Base-by-base conservation (phyloP, 2,329 filamentous ascomycete species). In the Exophiala bonariae region DNA sequence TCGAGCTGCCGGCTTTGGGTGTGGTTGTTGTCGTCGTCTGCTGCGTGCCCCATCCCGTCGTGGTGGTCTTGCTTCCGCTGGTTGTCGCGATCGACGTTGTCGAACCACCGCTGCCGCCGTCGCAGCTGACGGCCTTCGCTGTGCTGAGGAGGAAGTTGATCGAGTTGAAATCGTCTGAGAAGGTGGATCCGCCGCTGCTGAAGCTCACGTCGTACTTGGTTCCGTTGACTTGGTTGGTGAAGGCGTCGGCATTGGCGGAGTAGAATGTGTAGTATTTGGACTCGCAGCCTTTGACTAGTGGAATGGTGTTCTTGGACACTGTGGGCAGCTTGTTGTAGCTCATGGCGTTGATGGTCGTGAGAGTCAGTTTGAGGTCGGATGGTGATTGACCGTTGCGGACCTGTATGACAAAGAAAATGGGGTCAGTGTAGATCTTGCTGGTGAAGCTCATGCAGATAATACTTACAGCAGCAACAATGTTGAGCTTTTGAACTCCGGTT, bases 121-220 rank as follows among this genome's bases (percentile, higher is more conserved):
- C n/a, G 14, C 35, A 16, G 35, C 35, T 18, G 17, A 20, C 10
- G 6, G 19, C 33, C 13, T 20, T 30, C 17, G 48, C 32, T 3
- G 39, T 31, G 18, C 17, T 33, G 1, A 34, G 30, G 10, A 55
- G 31, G 13, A 19, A 30, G 13, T 2, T 38, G 4, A 49, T 37
- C 31, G 38, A 43, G n/a, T 53, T 55, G 46, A 55, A 55, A n/a
- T 30, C 38, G 41, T 55, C 52, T n/a, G 31, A 41, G 33, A 42
- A 19, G 14, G 35, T 41, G 3, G 28, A 28, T 2, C 41, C 47
- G 11, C 37, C 34, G 14, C 31, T 30, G 14, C 20, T 38, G 14
- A 44, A 31, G 22, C 22, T 36, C 26, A 55, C 36, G 23, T 55
- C 52, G 43, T 49, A 55, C 28, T 53, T 50, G 14, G 49, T 53